Evolutionary conservation across 2,329 filamentous ascomycete species (phyloP).

Genomic region (Didymella segeticola): DNA sequence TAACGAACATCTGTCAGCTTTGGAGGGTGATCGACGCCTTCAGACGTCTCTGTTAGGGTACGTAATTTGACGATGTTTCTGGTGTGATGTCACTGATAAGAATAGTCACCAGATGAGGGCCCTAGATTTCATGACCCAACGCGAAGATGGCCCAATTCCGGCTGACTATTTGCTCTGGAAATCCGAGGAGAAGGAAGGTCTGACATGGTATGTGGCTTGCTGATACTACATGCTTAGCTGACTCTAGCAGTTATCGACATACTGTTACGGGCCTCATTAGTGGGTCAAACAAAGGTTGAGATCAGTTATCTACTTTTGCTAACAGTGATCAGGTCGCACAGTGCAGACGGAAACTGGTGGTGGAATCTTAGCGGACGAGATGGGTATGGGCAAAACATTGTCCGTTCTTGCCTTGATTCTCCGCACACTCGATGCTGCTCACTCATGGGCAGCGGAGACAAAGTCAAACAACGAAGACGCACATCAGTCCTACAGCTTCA

Average conservation of each 20-base stretch:
- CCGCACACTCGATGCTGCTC: conserved; percentile 49
- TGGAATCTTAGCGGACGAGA: conserved; percentile 66
- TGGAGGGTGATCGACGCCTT: conserved; percentile 34
- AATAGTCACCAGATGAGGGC: conserved; percentile 35
- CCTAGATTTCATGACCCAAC: conserved; percentile 38
- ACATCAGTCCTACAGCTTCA: not conserved
- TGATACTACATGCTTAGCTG: not conserved
- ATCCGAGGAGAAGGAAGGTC: conserved; percentile 24
- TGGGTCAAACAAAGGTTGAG: not conserved
- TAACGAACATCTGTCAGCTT: conserved; percentile 17
- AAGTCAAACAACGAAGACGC: not conserved
- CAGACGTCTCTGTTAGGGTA: conserved; percentile 25
- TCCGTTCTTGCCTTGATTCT: conserved; percentile 60
- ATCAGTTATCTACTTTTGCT: not conserved
- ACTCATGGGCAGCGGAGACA: conserved; percentile 41
- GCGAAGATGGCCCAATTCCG: conserved; percentile 42
- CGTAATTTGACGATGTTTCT: not conserved
- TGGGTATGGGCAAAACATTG: conserved; percentile 67
- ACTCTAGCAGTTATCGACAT: conserved; percentile 45
- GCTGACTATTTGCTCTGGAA: conserved; percentile 38
- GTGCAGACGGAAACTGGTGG: conserved; percentile 42
- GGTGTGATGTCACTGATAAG: not conserved
- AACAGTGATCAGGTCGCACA: conserved; percentile 4
- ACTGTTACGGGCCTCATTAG: conserved; percentile 48
- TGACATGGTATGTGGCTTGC: conserved; percentile 22